Conservation (phyloP, 148 eudicot genomes). For the Amaranthus palmeri region DNA sequence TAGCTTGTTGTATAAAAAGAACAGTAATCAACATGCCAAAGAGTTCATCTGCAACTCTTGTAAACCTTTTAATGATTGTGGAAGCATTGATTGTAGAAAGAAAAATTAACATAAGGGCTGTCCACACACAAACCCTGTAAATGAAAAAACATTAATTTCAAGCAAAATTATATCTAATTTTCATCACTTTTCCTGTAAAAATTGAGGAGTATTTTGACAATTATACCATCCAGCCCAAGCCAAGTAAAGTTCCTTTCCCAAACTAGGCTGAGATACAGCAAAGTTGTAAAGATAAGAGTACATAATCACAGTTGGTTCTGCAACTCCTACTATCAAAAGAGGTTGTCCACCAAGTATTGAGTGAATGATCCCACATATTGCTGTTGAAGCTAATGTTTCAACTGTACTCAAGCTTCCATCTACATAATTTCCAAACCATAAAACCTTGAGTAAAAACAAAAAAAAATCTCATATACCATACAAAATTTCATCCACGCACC, state of each 20-base stretch:
- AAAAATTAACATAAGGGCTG: slow-evolving; percentile 46
- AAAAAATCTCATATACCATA: too few species aligned
- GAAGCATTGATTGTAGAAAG: slow-evolving; percentile 53
- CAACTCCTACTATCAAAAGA: slow-evolving; percentile 64
- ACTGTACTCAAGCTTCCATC: slow-evolving; percentile 69
- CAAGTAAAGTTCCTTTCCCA: slow-evolving; percentile 49
- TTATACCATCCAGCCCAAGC: slow-evolving; percentile 73
- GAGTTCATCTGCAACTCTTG: slow-evolving; percentile 67
- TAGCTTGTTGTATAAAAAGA: slow-evolving; percentile 70
- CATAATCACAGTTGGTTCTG: slow-evolving; percentile 79
- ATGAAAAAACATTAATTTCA: neutral
- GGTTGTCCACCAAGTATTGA: slow-evolving; percentile 71
- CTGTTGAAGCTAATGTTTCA: slow-evolving; percentile 70
- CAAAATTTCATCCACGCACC: neutral
- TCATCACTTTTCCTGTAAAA: neutral
- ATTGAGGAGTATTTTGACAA: too few species aligned
- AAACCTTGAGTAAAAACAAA: neutral
- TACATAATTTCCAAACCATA: slow-evolving; percentile 17
- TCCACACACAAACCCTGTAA: slow-evolving; percentile 72
- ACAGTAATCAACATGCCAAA: slow-evolving; percentile 66
- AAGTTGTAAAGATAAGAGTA: slow-evolving; percentile 62
- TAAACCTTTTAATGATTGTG: slow-evolving; percentile 49
- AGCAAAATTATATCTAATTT: neutral
- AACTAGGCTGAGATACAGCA: slow-evolving; percentile 36
- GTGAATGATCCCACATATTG: slow-evolving; percentile 70